Conservation (phyloP, 257 asterid genomes). For the Cruciata laevipes region DNA sequence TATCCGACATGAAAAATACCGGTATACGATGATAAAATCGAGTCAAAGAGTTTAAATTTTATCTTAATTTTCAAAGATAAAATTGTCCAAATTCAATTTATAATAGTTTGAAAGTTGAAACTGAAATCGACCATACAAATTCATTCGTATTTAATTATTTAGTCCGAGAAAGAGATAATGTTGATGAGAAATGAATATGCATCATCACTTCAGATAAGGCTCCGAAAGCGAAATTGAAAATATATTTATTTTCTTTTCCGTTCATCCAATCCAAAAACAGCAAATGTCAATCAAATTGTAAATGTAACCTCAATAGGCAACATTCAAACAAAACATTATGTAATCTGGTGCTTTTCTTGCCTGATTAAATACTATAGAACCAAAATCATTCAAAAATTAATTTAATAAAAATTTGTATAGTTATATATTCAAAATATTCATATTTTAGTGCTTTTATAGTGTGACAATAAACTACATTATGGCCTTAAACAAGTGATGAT, state of each 20-base stretch:
- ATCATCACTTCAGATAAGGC: slow-evolving; percentile 44
- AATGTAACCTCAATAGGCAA: neutral
- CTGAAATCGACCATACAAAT: slow-evolving; percentile 24
- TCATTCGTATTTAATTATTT: neutral
- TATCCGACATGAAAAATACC: neutral
- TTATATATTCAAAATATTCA: no score
- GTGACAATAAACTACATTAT: no score
- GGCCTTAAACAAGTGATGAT: no score
- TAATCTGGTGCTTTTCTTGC: neutral
- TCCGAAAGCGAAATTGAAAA: slow-evolving; percentile 20
- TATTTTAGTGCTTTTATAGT: no score
- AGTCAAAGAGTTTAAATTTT: slow-evolving; percentile 20
- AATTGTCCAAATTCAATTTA: slow-evolving; percentile 31
- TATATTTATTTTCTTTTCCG: neutral
- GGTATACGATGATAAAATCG: neutral
- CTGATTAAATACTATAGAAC: neutral
- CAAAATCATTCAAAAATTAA: no score
- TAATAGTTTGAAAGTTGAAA: neutral
- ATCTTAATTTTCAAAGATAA: slow-evolving; percentile 15
- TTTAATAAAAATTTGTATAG: no score
- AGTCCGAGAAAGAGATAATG: slow-evolving; percentile 36
- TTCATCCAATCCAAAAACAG: neutral
- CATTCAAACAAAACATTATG: neutral
- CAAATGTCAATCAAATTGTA: neutral
- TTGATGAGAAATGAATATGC: slow-evolving; percentile 21